Conservation (phyloP, 768 basidiomycete genomes). For the Russula abietina region DNA sequence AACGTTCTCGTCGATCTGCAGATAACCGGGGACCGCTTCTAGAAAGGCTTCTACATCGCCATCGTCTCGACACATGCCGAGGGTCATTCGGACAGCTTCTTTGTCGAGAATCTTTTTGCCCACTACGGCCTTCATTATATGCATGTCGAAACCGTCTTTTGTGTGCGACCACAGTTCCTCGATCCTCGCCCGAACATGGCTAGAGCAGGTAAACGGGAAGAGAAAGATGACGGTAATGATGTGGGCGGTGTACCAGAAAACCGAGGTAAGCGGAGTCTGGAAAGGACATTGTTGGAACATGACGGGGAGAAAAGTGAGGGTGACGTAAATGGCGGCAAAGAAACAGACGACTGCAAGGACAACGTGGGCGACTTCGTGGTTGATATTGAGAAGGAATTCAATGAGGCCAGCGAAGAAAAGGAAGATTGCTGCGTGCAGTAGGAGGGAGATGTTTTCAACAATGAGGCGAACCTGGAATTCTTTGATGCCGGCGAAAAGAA, state of each 20-base stretch:
- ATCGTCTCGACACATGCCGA: background rate
- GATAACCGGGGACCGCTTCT: constrained; percentile 1
- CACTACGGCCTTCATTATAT: background rate
- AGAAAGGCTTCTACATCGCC: background rate
- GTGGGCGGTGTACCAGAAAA: background rate
- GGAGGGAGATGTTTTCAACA: constrained; percentile 8
- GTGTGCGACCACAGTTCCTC: background rate
- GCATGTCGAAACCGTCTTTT: background rate
- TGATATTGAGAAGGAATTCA: constrained; percentile 2
- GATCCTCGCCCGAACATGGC: background rate
- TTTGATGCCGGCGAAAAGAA: constrained; percentile 1
- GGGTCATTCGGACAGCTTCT: background rate
- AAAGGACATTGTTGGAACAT: background rate
- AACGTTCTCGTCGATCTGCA: background rate
- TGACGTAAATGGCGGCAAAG: background rate
- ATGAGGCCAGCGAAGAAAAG: constrained; percentile 3
- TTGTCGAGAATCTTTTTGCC: background rate
- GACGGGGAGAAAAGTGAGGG: background rate
- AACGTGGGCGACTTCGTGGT: background rate
- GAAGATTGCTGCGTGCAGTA: background rate
- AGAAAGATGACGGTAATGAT: background rate
- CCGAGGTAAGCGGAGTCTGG: constrained; percentile 5
- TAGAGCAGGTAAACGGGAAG: background rate
- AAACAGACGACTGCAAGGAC: background rate
- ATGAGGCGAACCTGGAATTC: constrained; percentile 4